Evolutionary conservation across 345 rosid species (phyloP), one percentile per base, ranked within the genome.

Genomic region (Erysimum cheiranthoides): DNA sequence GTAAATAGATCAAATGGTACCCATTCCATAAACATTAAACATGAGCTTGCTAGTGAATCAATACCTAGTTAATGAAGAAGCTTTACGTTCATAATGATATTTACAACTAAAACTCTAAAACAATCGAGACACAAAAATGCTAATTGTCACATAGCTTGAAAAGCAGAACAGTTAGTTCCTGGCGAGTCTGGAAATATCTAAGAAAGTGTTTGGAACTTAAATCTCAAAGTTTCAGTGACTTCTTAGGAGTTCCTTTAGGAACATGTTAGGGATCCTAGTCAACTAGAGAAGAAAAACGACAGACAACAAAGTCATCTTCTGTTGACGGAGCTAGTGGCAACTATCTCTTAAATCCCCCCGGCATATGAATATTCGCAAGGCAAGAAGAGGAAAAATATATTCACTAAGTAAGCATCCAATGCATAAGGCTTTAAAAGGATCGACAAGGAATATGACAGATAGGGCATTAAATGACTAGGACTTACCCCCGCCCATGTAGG

Each of bases 401-500:
- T 8, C 39, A 54, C 52, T 11, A 56, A 56, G 43, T 11, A 68
- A 27, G 42, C 53, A 57, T 57, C 66, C 14, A 43, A 58, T 32
- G 74, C 43, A 2, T 25, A 61, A 25, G n/a, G 39, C 9, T 71
- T 36, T 36, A 59, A 9, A 6, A 32, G 10, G 12, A 18, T 35
- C 17, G 0, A 32, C 49, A 71, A 28, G 11, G 25, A 10, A 51
- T 68, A 68, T 17, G 61, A 61, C 5, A 60, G 6, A 34, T 1
- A 50, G 11, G 42, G 49, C 30, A 10, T 30, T 40, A 25, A 64
- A 61, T 6, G 27, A 46, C 54, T 17, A 66, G 49, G 64, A 74
- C 96, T 88, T 85, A 95, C 99, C 82, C 97, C 96, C 30, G 97
- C 73, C 99, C 99, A 92, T 61, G 87, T 81, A 82, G 86, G 90